Evolutionary conservation across 768 basidiomycete species (phyloP).

Genomic region (Tremella fuciformis): DNA sequence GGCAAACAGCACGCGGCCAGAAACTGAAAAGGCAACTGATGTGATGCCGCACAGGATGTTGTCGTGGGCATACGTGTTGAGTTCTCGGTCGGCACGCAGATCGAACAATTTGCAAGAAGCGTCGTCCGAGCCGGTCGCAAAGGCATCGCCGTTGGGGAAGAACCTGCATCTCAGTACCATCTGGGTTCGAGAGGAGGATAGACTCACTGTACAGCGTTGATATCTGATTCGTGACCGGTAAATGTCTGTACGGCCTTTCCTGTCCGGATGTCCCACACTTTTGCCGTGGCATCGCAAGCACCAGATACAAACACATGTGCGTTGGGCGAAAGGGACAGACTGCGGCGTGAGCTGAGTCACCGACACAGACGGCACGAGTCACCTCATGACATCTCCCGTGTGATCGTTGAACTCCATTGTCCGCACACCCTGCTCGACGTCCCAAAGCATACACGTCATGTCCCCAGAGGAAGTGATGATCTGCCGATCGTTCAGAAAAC

Average conservation of each 20-base stretch:
- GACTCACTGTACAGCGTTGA: slow-evolving; percentile 95
- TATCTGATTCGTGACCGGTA: slow-evolving; percentile 96
- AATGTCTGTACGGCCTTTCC: slow-evolving; percentile 98
- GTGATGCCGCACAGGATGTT: slow-evolving; percentile 99
- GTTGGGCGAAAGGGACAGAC: slow-evolving; percentile 89
- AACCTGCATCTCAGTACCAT: slow-evolving; percentile 61
- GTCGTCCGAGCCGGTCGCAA: slow-evolving; percentile 97
- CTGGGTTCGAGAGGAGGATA: neutral
- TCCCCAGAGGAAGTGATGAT: slow-evolving; percentile 97
- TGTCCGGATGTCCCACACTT: slow-evolving; percentile 97
- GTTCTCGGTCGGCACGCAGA: slow-evolving; percentile 92
- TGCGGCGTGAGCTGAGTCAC: slow-evolving; percentile 47
- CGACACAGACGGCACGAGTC: slow-evolving; percentile 37
- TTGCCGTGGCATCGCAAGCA: slow-evolving; percentile 96
- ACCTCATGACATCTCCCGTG: slow-evolving; percentile 99
- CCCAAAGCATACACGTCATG: slow-evolving; percentile 99
- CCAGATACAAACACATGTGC: slow-evolving; percentile 97
- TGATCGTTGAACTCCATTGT: slow-evolving; percentile 99
- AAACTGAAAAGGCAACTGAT: slow-evolving; percentile 96
- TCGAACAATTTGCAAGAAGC: slow-evolving; percentile 98
- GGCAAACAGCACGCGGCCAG: slow-evolving; percentile 93
- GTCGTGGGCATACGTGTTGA: slow-evolving; percentile 96
- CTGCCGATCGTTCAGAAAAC: slow-evolving; percentile 97
- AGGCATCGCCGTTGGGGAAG: slow-evolving; percentile 99
- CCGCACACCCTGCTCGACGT: slow-evolving; percentile 94